These are phyloP conservation scores for Lablab purpureus DNA, from an alignment of 306 rosid genomes.

Conservation along the genomic window DNA sequence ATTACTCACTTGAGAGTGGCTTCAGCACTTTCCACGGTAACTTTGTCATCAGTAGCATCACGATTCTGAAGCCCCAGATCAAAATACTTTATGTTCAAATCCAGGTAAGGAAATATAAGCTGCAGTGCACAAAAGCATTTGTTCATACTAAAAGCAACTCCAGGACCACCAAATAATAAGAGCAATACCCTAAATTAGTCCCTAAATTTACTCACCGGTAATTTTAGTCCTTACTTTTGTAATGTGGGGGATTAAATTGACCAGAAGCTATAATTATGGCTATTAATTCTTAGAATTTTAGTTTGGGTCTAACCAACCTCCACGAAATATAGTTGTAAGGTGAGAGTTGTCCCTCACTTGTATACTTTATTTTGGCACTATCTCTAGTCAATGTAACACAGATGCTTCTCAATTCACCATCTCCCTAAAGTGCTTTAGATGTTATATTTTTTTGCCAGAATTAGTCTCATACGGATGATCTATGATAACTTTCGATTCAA, in stretches of 20 bases:
- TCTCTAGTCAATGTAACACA: no score
- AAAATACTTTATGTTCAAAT: slow-evolving; percentile 88
- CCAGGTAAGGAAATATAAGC: slow-evolving; percentile 90
- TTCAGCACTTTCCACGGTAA: slow-evolving; percentile 92
- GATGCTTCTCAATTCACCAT: no score
- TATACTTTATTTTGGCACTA: no score
- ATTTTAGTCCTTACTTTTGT: not conserved
- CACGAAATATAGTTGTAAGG: no score
- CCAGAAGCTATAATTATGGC: not conserved
- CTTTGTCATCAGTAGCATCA: slow-evolving; percentile 85
- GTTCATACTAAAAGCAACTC: slow-evolving; percentile 12
- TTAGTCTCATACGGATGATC: not conserved
- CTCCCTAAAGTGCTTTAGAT: not conserved
- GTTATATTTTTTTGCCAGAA: not conserved
- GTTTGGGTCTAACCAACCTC: no score
- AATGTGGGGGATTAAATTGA: not conserved
- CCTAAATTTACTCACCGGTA: not conserved
- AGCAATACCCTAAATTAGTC: not conserved
- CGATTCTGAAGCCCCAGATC: slow-evolving; percentile 91
- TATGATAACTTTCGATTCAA: not conserved
- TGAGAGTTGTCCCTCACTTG: no score
- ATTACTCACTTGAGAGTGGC: slow-evolving; percentile 84
- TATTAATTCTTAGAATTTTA: no score
- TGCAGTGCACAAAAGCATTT: slow-evolving; percentile 53
- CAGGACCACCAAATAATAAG: slow-evolving; percentile 8